Evolutionary conservation across 768 basidiomycete species (phyloP).

Genomic region (Leccinum fibrillosum): DNA sequence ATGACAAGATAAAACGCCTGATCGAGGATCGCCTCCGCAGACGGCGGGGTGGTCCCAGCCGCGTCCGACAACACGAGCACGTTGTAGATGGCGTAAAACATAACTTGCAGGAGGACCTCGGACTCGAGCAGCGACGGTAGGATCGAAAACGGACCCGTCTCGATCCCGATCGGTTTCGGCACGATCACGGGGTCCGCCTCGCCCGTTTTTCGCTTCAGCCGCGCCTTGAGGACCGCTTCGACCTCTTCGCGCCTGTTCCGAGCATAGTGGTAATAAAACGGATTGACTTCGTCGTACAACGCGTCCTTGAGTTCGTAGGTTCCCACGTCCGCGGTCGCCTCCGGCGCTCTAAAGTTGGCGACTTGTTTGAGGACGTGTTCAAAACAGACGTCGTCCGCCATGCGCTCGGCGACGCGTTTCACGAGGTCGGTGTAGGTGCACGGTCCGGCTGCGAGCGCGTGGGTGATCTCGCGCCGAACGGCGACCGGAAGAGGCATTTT

Average conservation of each 20-base stretch:
- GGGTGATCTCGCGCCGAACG: constrained; percentile 83
- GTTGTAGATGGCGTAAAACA: constrained; percentile 81
- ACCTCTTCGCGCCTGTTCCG: constrained; percentile 93
- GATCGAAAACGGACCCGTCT: constrained; percentile 62
- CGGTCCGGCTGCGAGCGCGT: constrained; percentile 84
- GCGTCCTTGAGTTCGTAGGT: constrained; percentile 87
- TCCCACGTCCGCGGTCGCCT: constrained; percentile 73
- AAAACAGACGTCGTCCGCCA: constrained; percentile 80
- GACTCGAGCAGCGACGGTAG: constrained; percentile 66
- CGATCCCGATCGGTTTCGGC: constrained; percentile 66
- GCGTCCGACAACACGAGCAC: constrained; percentile 63
- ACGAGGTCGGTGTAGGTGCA: constrained; percentile 88
- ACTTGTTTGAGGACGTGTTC: constrained; percentile 76
- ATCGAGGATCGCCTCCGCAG: constrained; percentile 88
- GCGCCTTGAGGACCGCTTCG: constrained; percentile 65
- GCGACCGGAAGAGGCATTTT: constrained; percentile 60
- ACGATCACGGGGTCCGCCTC: constrained; percentile 67
- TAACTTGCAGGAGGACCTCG: constrained; percentile 70
- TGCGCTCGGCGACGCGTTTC: constrained; percentile 86
- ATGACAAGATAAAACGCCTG: constrained; percentile 83
- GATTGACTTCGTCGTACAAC: constrained; percentile 83
- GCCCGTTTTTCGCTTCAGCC: constrained; percentile 63
- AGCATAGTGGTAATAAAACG: constrained; percentile 94
- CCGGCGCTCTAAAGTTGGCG: constrained; percentile 79
- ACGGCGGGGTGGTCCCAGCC: constrained; percentile 60